Evolutionary conservation across 1,284 basidiomycete species (phyloP).

Genomic region (Puccinia horiana): DNA sequence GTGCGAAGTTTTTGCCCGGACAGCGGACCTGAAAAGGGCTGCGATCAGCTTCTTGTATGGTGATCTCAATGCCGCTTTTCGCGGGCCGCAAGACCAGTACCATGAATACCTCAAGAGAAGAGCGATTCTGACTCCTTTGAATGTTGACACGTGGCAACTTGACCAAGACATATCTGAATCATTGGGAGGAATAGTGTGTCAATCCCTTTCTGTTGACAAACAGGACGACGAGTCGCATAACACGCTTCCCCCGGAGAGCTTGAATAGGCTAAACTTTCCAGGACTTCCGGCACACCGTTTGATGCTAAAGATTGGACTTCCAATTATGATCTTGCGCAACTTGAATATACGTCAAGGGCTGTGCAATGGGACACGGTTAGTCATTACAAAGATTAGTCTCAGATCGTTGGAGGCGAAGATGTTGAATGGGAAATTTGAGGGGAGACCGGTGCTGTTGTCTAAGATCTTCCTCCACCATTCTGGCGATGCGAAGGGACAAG

Average conservation of each 20-base stretch:
- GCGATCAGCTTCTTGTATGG: not conserved
- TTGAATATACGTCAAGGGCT: not conserved
- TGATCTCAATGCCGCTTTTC: no score
- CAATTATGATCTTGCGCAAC: not conserved
- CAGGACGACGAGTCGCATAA: not conserved
- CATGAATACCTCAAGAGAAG: not conserved
- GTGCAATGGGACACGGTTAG: conserved; percentile 8
- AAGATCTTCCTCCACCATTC: not conserved
- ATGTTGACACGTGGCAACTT: not conserved
- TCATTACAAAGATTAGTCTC: not conserved
- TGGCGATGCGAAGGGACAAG: no score
- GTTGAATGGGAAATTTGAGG: not conserved
- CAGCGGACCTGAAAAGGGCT: no score
- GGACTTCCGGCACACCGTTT: not conserved
- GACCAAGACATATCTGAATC: not conserved
- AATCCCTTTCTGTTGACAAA: not conserved
- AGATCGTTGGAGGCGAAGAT: not conserved
- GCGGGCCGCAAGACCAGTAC: not conserved
- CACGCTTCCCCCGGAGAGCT: not conserved
- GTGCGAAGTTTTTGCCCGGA: no score
- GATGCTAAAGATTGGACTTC: not conserved
- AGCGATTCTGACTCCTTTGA: not conserved
- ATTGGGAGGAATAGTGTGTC: not conserved
- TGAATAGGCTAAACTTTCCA: not conserved
- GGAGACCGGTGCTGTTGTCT: not conserved